Percentiles rank a stretch among this genome's conserved stretches.
Evolutionary conservation across 371 early-diverging fungal species (phyloP).

Genomic region (Circinella minor): DNA sequence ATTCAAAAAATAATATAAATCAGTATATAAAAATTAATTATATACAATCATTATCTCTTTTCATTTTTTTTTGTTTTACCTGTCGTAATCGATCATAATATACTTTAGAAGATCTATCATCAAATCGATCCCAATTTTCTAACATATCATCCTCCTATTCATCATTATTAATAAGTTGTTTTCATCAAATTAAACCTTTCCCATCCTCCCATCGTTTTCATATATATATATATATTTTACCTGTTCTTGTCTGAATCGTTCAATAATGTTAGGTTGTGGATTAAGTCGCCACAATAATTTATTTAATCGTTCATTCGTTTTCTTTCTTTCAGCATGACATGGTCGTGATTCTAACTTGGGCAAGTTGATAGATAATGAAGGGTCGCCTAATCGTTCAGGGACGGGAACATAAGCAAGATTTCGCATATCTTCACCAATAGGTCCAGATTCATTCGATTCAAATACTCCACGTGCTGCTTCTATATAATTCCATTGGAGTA

Average conservation of each 20-base stretch:
- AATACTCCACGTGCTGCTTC: not conserved
- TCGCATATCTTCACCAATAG: not conserved
- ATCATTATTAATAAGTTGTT: not conserved
- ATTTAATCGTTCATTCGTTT: constrained; percentile 9
- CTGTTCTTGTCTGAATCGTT: constrained; percentile 21
- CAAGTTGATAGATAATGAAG: constrained; percentile 1
- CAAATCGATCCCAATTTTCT: constrained; percentile 24
- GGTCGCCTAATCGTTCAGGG: constrained; percentile 2
- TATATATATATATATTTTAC: not conserved
- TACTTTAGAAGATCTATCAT: constrained; percentile 19
- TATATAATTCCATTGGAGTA: not conserved
- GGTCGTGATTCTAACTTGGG: constrained; percentile 11
- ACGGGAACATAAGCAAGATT: not conserved
- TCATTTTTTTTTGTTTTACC: constrained; percentile 9
- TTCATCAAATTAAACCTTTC: not conserved
- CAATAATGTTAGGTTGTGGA: constrained; percentile 10
- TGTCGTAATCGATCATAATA: constrained; percentile 21
- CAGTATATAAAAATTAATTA: not conserved
- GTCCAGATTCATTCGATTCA: not conserved
- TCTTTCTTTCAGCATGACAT: not conserved
- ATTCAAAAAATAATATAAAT: not conserved
- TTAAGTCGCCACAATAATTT: constrained; percentile 17
- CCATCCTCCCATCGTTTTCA: too few relatives aligned
- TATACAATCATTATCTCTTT: not conserved
- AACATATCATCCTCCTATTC: constrained; percentile 17